Evolutionary conservation across 2,329 filamentous ascomycete genomes (phyloP).

Genomic region (Saccharata proteae): DNA sequence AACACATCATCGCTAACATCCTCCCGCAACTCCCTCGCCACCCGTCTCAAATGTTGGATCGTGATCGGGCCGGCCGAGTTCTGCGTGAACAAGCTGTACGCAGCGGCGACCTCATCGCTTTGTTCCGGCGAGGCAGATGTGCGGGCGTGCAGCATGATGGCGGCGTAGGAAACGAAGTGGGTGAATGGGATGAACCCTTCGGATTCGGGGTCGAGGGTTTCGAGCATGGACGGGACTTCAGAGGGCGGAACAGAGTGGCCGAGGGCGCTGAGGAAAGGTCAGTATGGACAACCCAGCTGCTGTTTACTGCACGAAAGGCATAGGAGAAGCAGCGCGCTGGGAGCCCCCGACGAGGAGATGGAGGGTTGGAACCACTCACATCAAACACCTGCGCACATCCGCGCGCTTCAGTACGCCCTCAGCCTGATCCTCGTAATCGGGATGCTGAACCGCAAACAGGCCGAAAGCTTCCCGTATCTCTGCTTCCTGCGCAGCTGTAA

Average conservation of each 20-base stretch:
- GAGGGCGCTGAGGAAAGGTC: conserved; percentile 50
- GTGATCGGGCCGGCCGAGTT: conserved; percentile 56
- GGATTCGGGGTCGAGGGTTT: conserved; percentile 70
- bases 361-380: conserved; percentile 33
- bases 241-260: conserved; percentile 53
- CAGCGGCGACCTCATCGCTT: conserved; percentile 64
- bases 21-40: conserved; percentile 73
- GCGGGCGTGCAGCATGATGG: conserved; percentile 58
- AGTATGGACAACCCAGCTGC: too few species aligned
- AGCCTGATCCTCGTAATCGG: conserved; percentile 36
- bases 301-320: too few species aligned
- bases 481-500: conserved; percentile 70
- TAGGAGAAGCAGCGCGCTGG: too few species aligned
- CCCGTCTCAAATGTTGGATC: conserved; percentile 61
- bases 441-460: conserved; percentile 46
- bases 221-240: conserved; percentile 66
- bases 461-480: conserved; percentile 86
- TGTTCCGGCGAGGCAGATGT: conserved; percentile 12
- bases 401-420: conserved; percentile 29
- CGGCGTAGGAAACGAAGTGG: conserved; percentile 77
- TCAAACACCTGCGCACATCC: conserved; percentile 36
- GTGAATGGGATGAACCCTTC: conserved; percentile 69
- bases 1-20: conserved; percentile 72
- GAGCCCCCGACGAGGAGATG: conserved; percentile 1
- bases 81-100: conserved; percentile 67